A percentile compares a stretch with the other conserved stretches of the same genome.
phyloP scores from a whole-genome alignment of 257 asterid species.

The Nicotiana obtusifolia region DNA sequence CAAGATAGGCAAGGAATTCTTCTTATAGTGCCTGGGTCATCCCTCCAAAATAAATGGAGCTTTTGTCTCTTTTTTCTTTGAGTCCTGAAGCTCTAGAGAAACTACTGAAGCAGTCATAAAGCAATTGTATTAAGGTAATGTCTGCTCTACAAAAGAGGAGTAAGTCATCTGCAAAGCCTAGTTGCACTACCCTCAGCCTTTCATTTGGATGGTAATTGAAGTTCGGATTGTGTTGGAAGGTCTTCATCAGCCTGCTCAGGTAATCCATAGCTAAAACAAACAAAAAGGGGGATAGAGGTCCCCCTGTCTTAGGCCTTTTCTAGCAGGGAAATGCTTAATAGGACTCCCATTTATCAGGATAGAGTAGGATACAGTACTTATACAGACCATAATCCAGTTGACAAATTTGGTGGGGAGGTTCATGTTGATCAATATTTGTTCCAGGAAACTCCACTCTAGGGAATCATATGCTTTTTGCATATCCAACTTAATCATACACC shows the following conservation, averaged over 20 bases:
- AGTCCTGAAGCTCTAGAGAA: neutral
- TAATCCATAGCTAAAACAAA: neutral
- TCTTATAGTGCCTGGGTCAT: neutral
- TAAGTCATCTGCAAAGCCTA: neutral
- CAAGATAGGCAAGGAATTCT: too few species aligned
- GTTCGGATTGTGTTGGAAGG: too few species aligned
- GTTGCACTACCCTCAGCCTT: too few species aligned
- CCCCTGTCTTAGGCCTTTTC: neutral
- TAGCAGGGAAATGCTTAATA: neutral
- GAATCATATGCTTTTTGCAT: too few species aligned
- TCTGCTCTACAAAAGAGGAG: too few species aligned
- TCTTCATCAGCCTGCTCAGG: neutral
- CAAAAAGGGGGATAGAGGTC: too few species aligned
- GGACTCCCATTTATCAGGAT: too few species aligned
- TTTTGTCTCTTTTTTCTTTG: too few species aligned
- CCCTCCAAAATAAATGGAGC: neutral
- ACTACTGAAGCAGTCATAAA: neutral
- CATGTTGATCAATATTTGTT: too few species aligned
- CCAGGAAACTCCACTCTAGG: too few species aligned
- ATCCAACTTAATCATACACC: neutral
- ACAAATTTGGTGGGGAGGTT: neutral
- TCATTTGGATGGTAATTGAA: neutral
- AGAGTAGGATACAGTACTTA: too few species aligned
- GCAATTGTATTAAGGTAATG: too few species aligned
- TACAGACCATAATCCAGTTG: neutral